phyloP scores from a whole-genome alignment of 306 rosid species.

The Senna tora region DNA sequence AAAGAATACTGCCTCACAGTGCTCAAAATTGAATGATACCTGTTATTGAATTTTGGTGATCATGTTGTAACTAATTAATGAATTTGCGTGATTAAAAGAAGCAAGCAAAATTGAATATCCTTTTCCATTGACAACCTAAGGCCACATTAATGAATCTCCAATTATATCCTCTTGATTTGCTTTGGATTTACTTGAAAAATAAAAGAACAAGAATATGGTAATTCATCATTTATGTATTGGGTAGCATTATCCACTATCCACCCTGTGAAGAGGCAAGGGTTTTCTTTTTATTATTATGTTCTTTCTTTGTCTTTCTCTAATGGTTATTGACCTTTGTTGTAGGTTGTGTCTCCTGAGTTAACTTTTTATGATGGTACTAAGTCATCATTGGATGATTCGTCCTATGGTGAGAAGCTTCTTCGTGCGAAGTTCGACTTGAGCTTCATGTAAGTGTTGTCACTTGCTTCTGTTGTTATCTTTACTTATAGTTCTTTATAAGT shows the following conservation, averaged over 20 bases:
- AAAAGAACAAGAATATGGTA: not conserved
- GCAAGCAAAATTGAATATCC: slow-evolving; percentile 14
- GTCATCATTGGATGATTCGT: slow-evolving; percentile 81
- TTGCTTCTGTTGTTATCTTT: not conserved
- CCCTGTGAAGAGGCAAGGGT: slow-evolving; percentile 7
- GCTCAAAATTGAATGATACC: slow-evolving; percentile 2
- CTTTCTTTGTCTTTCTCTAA: slow-evolving; percentile 23
- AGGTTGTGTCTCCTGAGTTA: slow-evolving; percentile 92
- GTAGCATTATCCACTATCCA: slow-evolving; percentile 3
- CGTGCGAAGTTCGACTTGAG: slow-evolving; percentile 97
- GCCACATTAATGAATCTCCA: slow-evolving; percentile 9
- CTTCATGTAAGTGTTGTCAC: slow-evolving; percentile 74
- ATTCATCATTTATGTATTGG: slow-evolving; percentile 6
- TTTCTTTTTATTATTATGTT: slow-evolving; percentile 1
- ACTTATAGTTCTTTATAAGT: not conserved
- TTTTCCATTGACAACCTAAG: slow-evolving; percentile 9
- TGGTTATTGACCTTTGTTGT: slow-evolving; percentile 32
- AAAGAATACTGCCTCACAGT: not conserved
- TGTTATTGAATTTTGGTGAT: not conserved
- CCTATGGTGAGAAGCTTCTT: slow-evolving; percentile 89
- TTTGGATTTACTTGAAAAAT: not conserved
- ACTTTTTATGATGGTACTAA: slow-evolving; percentile 96
- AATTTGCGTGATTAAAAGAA: slow-evolving; percentile 23
- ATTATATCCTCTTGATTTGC: slow-evolving; percentile 17
- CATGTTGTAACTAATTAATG: not conserved